These are phyloP conservation scores for Nicotiana benthamiana DNA, from an alignment of 257 asterid species.

Conservation along the genomic window DNA sequence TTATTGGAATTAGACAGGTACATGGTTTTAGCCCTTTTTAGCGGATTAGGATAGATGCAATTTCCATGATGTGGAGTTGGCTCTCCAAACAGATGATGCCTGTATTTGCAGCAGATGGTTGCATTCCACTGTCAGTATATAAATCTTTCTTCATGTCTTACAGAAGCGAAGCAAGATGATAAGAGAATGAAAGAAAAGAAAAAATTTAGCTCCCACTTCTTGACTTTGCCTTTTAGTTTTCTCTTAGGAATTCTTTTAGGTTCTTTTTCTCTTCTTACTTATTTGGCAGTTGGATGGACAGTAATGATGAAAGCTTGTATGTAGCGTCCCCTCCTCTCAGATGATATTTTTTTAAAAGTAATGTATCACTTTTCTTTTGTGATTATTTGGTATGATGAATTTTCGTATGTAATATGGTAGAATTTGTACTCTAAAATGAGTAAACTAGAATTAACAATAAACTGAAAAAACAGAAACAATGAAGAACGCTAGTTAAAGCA, in stretches of 20 bases:
- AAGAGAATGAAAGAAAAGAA: not conserved
- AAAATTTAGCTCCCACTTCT: not conserved
- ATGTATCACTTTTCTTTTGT: too few relatives aligned
- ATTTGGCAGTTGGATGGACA: not conserved
- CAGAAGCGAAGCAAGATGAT: not conserved
- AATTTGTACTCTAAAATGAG: too few relatives aligned
- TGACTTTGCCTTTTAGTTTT: not conserved
- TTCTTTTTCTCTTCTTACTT: not conserved
- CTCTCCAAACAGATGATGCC: not conserved
- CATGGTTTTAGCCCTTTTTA: not conserved
- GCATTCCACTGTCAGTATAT: not conserved
- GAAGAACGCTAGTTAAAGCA: too few relatives aligned
- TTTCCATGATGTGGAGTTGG: not conserved
- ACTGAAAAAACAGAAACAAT: too few relatives aligned
- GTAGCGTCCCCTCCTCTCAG: not conserved
- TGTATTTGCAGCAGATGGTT: not conserved
- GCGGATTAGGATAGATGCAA: not conserved
- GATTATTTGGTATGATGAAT: too few relatives aligned
- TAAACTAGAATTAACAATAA: too few relatives aligned
- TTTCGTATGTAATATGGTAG: too few relatives aligned
- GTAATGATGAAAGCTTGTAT: not conserved
- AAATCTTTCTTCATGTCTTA: not conserved
- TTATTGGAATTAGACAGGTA: not conserved
- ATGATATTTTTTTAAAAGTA: not conserved
- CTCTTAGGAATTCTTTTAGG: not conserved